Conservation (phyloP, 305 asterid genomes). For the Fraxinus sp. region DNA sequence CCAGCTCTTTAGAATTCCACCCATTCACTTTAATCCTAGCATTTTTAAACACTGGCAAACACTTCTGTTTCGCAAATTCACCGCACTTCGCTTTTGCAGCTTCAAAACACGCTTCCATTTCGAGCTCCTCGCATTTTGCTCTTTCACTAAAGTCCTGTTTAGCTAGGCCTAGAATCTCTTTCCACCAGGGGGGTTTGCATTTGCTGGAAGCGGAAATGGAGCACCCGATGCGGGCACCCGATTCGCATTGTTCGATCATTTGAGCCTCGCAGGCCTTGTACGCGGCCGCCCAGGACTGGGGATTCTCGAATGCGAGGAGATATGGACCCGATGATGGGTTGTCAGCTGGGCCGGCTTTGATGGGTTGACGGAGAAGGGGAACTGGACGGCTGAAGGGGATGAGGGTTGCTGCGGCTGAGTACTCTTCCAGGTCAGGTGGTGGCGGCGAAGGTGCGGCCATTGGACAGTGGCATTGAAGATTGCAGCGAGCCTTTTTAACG, state of each 20-base stretch:
- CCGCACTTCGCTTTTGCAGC: constrained; percentile 57
- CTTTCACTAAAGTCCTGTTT: constrained; percentile 52
- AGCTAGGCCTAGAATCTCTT: constrained; percentile 41
- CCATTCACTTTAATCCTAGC: constrained; percentile 54
- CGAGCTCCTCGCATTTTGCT: constrained; percentile 71
- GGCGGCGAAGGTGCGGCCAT: constrained; percentile 23
- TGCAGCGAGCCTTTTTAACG: not conserved
- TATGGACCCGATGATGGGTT: constrained; percentile 55
- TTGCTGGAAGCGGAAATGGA: constrained; percentile 75
- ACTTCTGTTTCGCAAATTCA: constrained; percentile 57
- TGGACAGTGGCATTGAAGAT: not conserved
- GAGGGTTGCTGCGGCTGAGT: constrained; percentile 60
- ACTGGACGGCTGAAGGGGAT: constrained; percentile 52
- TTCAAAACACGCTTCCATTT: constrained; percentile 61
- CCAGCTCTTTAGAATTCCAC: constrained; percentile 33
- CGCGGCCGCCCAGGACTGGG: constrained; percentile 59
- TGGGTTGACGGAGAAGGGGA: constrained; percentile 71
- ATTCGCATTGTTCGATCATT: constrained; percentile 64
- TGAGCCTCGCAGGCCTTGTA: constrained; percentile 49
- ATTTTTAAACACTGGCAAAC: constrained; percentile 52
- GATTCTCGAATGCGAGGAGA: constrained; percentile 66
- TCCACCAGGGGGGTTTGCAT: constrained; percentile 90
- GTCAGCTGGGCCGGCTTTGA: constrained; percentile 49
- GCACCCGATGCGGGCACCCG: constrained; percentile 84
- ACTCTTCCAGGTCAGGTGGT: constrained; percentile 47